Evolutionary conservation across 2,329 filamentous ascomycete genomes (phyloP), one percentile per base, ranked within the genome.

Genomic region (Plectosphaerella cucumerina): DNA sequence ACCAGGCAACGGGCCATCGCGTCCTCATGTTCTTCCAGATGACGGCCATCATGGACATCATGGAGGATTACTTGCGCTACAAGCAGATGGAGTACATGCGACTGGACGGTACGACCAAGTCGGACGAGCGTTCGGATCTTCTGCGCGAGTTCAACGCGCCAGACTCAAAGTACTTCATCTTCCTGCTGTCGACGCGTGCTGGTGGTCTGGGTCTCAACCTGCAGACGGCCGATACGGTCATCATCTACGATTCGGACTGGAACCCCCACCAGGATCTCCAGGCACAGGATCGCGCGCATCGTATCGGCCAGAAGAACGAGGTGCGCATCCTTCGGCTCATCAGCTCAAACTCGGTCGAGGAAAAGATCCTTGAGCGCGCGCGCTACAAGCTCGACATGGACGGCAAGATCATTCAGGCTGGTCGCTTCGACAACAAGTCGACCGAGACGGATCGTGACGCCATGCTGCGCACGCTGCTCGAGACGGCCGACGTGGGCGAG

Each of bases 11-110:
- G 1, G 90, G 90, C 15, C 94, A 99, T 82, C 88, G 94, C 70
- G 91, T 97, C 23, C 78, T 99, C 68, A 97, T 99, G 89, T 99
- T 99, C 81, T 99, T 99, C 80, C 94, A 99, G 69, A 99, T 99
- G 94, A 99, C 94, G 4, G 92, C 96, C 55, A 99, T 99, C 66
- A 99, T 99, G 94, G 96, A 99, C 71, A 99, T 99, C 64, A 97
- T 99, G 94, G 94, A 99, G 62, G 94, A 99, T 67, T 99, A 96
- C 68, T 72, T 99, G 56, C 87, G 93, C 4, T 87, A 90, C 63
- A 83, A 90, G 57, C 87, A 86, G 44, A 78, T 96, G 59, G 80
- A 88, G 63, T 99, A 96, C 66, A 79, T 99, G 58, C 91, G 94
- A 66, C 78, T 99, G 53, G 94, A 99, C 64, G 94, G 94, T 75